Base-by-base conservation (phyloP, 352 stramenopile genomes). In the Saprolegnia diclina region DNA sequence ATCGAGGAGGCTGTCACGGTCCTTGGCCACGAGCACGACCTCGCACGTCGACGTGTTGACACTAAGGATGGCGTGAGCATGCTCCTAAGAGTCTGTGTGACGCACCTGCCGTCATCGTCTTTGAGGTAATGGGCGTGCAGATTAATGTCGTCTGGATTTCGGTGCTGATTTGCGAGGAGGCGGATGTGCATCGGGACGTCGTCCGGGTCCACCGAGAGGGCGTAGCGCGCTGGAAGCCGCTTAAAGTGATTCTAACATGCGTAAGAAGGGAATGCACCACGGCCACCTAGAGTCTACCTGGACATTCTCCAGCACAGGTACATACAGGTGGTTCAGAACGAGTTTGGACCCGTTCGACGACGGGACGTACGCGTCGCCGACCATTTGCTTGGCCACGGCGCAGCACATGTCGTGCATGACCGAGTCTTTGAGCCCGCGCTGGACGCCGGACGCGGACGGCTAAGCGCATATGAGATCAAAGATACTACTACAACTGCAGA, bases 391-490 rank as follows among this genome's bases (percentile, higher is more conserved):
- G 52, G 90, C 86, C 0, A 94, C 86, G 0, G 86, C 86, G 44
- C 82, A 82, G 67, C 86, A 94, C 86, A 94, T 94, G 59, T 94
- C 86, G 74, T 94, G 92, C 62, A 94, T 82, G 40, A 94, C 86
- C 62, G 86, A 94, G 73, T 94, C 78, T 64, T 92, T 94, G 6
- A 94, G 73, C 9, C 83, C 86, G 44, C 86, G 78, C 65, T 94
- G 86, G 13, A 92, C 82, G n/a, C 86, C 86, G 21, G 88, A 75
- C 5, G 86, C 84, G 9, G 86, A 91, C 16, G 83, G 80, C 56
- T 89, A 56, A 26, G 38, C 18, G 37, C 42, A 67, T 32, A 66
- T 13, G 29, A 45, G n/a, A 66, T 16, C 53, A 55, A 9, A 10
- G 38, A 11, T 13, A 29, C 32, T 4, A 16, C 18, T 37, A 50